A percentile compares a stretch with the other conserved stretches of the same genome.
Evolutionary conservation across 495 filamentous ascomycete genomes (phyloP).

Genomic region (Astrothelium subdiscretum): DNA sequence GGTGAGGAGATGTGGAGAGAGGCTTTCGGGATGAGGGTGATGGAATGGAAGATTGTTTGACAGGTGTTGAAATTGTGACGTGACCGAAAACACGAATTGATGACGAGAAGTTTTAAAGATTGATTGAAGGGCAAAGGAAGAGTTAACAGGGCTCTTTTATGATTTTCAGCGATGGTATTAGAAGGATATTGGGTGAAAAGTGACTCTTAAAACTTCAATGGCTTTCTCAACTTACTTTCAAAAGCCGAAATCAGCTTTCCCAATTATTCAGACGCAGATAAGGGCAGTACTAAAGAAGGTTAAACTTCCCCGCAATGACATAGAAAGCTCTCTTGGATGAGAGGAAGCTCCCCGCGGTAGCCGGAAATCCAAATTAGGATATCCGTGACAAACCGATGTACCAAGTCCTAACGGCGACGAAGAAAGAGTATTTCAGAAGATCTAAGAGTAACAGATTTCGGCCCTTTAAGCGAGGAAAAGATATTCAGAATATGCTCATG

Average conservation of each 20-base stretch:
- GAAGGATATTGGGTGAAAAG: background rate
- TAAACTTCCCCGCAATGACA: background rate
- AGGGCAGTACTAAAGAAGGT: background rate
- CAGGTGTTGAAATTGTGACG: background rate
- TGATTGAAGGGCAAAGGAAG: too few relatives aligned
- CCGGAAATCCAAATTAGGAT: background rate
- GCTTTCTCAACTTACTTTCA: slow-evolving; percentile 8
- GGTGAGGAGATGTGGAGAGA: background rate
- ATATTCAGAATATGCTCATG: background rate
- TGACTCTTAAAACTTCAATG: background rate
- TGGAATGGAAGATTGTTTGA: background rate
- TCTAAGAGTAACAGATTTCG: background rate
- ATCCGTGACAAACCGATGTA: background rate
- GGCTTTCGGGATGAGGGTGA: background rate
- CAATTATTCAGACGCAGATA: background rate
- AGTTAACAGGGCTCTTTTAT: background rate
- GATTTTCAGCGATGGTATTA: background rate
- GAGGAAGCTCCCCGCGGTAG: background rate
- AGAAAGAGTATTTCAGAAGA: background rate
- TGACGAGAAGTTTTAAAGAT: too few relatives aligned
- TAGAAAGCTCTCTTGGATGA: background rate
- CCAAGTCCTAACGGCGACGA: background rate
- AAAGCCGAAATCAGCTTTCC: slow-evolving; percentile 2
- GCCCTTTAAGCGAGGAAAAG: background rate
- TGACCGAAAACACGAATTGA: background rate